Evolutionary conservation across 805 yeast species (phyloP).

Genomic region (Yamadazyma tumulicola): DNA sequence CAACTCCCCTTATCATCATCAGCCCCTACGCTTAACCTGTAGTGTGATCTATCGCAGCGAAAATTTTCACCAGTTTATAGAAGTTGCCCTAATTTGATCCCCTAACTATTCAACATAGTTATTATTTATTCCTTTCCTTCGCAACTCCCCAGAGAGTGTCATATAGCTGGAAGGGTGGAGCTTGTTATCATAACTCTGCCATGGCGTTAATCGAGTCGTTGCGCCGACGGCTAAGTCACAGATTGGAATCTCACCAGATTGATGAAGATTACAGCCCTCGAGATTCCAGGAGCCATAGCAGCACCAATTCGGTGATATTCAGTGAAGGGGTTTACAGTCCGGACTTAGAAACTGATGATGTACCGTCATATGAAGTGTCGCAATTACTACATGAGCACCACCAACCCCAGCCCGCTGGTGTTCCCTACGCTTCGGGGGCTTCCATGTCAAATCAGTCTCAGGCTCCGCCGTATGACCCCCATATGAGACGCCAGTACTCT

Average conservation of each 20-base stretch:
- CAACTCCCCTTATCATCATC: too few species aligned
- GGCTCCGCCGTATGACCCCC: too few species aligned
- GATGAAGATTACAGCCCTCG: slow-evolving; percentile 29
- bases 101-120: too few species aligned
- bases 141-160: too few species aligned
- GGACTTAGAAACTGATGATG: slow-evolving; percentile 14
- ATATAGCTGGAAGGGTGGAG: too few species aligned
- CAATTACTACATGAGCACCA: slow-evolving; percentile 27
- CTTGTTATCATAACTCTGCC: too few species aligned
- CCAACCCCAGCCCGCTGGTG: not conserved
- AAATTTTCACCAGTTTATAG: too few species aligned
- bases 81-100: too few species aligned
- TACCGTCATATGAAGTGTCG: slow-evolving; percentile 42
- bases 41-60: too few species aligned
- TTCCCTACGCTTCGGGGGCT: not conserved
- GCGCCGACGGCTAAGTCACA: slow-evolving; percentile 22
- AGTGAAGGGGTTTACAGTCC: slow-evolving; percentile 6
- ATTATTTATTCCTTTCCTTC: too few species aligned
- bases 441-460: not conserved
- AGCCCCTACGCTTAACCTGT: too few species aligned
- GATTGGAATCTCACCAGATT: slow-evolving; percentile 27
- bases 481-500: not conserved
- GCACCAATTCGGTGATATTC: slow-evolving; percentile 6
- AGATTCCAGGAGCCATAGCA: slow-evolving; percentile 7
- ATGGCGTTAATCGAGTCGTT: slow-evolving; percentile 25